phyloP scores from a whole-genome alignment of 1,284 basidiomycete species.

The Trichosporon asahii region DNA sequence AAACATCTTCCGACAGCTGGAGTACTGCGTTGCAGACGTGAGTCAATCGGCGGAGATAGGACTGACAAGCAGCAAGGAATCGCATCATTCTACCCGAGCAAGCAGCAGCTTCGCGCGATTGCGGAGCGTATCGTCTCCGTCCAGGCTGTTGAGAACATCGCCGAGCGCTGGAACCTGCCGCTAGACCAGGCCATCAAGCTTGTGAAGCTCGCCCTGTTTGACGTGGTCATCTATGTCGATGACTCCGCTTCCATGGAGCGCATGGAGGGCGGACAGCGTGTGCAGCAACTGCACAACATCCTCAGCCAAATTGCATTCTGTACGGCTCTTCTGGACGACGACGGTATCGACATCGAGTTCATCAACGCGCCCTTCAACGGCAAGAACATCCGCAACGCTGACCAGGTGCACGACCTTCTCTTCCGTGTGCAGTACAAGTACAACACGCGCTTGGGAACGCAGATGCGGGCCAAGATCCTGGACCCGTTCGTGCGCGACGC shows the following conservation, averaged over 20 bases:
- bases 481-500: constrained; percentile 53
- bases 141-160: constrained; percentile 48
- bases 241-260: constrained; percentile 52
- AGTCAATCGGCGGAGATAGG: constrained; percentile 15
- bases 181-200: constrained; percentile 51
- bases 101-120: constrained; percentile 47
- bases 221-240: constrained; percentile 50
- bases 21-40: constrained; percentile 51
- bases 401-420: constrained; percentile 25
- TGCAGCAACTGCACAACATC: constrained; percentile 52
- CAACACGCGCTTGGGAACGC: constrained; percentile 19
- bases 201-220: constrained; percentile 50
- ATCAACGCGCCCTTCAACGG: constrained; percentile 52
- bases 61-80: constrained; percentile 48
- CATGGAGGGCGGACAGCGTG: constrained; percentile 48
- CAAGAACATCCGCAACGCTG: constrained; percentile 49
- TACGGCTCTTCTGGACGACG: constrained; percentile 52
- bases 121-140: constrained; percentile 49
- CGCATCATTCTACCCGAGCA: constrained; percentile 52
- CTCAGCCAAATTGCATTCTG: constrained; percentile 47
- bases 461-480: constrained; percentile 48
- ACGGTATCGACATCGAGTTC: constrained; percentile 52
- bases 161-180: constrained; percentile 52
- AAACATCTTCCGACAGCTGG: constrained; percentile 21
- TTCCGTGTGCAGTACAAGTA: constrained; percentile 11